Base-by-base conservation (phyloP, 352 stramenopile genomes). In the Phytopythium boreale region DNA sequence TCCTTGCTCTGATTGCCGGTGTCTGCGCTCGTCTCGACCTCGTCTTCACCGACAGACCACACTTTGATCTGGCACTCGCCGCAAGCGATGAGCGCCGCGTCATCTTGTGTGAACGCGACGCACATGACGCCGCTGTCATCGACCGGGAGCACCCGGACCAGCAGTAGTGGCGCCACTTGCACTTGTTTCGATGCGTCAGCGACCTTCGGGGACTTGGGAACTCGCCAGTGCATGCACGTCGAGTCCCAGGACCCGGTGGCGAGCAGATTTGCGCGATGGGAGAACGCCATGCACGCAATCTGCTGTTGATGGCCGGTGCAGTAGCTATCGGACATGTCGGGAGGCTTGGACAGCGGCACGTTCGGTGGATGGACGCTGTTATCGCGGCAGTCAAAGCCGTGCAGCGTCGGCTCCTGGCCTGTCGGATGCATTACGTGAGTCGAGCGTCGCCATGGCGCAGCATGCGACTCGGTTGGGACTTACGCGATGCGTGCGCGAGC, bases 161-260 rank as follows among this genome's bases (percentile, higher is more conserved):
- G 69, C 4, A n/a, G 66, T 14, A 60, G 36, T 2, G 86, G 60
- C 1, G 10, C 22, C 31, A 64, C 20, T 8, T n/a, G 15, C 4
- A 26, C 20, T 43, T 19, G 12, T 5, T 47, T 22, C 15, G 15
- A 26, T 26, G 34, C 19, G 11, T 49, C 47, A 11, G 27, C 1
- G 20, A 20, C 36, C 4, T 49, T 22, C 1, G 26, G 31, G 5
- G 29, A 2, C 0, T 22, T n/a, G 11, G 29, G 26, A 11, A 88
- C 55, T 57, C 66, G 61, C 79, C 80, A 90, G 11, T 89, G 31
- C 56, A 88, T 84, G 20, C 79, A 89, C 1, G 75, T 86, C 2
- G 82, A 90, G 51, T 90, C 82, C 65, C 74, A 85, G 10, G 79
- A 88, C 22, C 70, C 69, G 0, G 82, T 88, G 4, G 71, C 82